Conservation (phyloP, 208 protist species). For the Leishmania tarentolae region DNA sequence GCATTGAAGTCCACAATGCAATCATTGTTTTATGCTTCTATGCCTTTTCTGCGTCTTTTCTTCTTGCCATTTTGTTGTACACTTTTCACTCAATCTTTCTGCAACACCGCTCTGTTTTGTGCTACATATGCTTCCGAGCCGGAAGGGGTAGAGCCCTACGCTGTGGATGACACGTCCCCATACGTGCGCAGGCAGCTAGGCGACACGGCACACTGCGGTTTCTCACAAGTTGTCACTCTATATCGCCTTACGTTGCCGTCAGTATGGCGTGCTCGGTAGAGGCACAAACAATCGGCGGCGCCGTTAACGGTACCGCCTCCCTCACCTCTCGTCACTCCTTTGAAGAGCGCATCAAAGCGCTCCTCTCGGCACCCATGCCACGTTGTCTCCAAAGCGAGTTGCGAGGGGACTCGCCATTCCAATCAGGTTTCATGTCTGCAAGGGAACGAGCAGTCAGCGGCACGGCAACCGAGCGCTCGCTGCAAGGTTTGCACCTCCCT, state of each 20-base stretch:
- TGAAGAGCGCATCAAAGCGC: slow-evolving; percentile 33
- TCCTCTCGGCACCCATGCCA: slow-evolving; percentile 54
- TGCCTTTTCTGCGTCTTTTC: neutral
- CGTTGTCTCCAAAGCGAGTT: slow-evolving; percentile 36
- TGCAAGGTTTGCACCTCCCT: neutral
- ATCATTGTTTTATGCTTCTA: too few species aligned
- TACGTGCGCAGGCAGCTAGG: neutral
- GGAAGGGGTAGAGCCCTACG: neutral
- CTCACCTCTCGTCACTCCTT: slow-evolving; percentile 19
- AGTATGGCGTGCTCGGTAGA: neutral
- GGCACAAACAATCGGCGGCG: too few species aligned
- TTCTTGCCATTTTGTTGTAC: too few species aligned
- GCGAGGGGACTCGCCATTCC: neutral
- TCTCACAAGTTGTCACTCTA: neutral
- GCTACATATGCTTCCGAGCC: neutral
- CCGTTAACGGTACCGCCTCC: neutral
- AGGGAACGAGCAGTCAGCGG: neutral
- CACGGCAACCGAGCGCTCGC: neutral
- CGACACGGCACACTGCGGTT: neutral
- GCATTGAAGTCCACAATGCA: too few species aligned
- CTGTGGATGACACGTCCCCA: neutral
- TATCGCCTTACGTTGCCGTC: neutral
- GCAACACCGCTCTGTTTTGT: too few species aligned
- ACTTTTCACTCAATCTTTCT: neutral
- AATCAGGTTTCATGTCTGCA: neutral